Conservation (phyloP, 306 rosid species). For the Vigna nakashimae region DNA sequence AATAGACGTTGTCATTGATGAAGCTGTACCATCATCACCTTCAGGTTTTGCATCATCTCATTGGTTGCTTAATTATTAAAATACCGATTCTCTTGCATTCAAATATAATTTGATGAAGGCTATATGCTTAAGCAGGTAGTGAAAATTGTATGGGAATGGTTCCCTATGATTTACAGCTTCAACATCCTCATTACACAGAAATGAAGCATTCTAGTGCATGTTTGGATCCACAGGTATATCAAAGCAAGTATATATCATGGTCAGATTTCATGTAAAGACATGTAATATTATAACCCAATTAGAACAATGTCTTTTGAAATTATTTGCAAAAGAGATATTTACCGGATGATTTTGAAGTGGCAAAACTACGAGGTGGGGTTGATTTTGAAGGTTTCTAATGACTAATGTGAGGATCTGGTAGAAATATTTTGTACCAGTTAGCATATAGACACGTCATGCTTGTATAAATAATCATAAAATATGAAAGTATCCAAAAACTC, state of each 20-base stretch:
- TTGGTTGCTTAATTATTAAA: slow-evolving; percentile 37
- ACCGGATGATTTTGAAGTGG: background rate
- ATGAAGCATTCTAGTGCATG: slow-evolving; percentile 43
- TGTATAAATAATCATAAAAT: background rate
- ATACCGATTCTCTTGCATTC: slow-evolving; percentile 17
- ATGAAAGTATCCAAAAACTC: slow-evolving; percentile 29
- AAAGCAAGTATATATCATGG: slow-evolving; percentile 40
- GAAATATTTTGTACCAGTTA: slow-evolving; percentile 19
- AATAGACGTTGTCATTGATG: slow-evolving; percentile 50
- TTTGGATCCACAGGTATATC: slow-evolving; percentile 60
- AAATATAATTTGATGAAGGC: slow-evolving; percentile 42
- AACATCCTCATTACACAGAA: slow-evolving; percentile 51
- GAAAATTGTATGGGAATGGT: slow-evolving; percentile 57
- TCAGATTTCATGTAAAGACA: slow-evolving; percentile 40
- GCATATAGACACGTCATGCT: background rate
- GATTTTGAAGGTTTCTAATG: slow-evolving; percentile 36
- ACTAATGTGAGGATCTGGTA: slow-evolving; percentile 30
- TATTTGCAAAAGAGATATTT: background rate
- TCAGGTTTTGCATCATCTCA: slow-evolving; percentile 60
- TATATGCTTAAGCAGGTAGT: slow-evolving; percentile 52
- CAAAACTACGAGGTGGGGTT: background rate
- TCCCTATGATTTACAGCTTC: slow-evolving; percentile 49
- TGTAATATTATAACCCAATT: slow-evolving; percentile 23
- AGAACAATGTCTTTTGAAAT: background rate
- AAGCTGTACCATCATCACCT: slow-evolving; percentile 61